Evolutionary conservation across 179 eudicot genomes (phyloP), one percentile per base, ranked within the genome.

Genomic region (Amaranthus tricolor): DNA sequence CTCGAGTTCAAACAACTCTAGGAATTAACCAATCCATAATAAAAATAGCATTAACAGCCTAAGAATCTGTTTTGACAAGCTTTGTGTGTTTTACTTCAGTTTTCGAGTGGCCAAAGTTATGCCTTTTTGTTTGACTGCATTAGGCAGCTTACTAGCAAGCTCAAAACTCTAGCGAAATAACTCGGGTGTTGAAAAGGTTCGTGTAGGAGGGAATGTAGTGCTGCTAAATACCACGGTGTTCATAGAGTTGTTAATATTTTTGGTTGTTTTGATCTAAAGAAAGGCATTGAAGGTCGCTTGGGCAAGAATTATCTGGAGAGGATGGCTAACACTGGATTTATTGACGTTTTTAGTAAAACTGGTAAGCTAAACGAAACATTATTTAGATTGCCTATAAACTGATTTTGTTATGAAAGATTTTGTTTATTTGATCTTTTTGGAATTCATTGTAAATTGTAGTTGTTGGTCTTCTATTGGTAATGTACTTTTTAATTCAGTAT

Each of bases 181-280:
- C 50, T 59, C 58, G 45, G 53, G 54, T 21, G 47, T 71, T 81
- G 71, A 74, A 73, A 70, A 62, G 76, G 73, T 56, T 79, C 69
- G 71, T 84, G 80, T 87, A 93, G 98, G 98, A 62, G 98, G 98
- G 65, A 86, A 93, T 84, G 98, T 84, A 76, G 97, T 83, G 80
- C 90, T 79, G 90, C 98, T 20, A 86, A 75, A 77, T 86, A 88
- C 79, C 79, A 78, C 6, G 89, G 88, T 82, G 87, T 93, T 53
- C 49, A 71, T 61, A 80, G 67, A 53, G 83, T 93, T 60, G 81
- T 93, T 55, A 93, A 93, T 73, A 87, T 91, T 53, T 83, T 93
- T 63, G 97, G 97, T 45, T 97, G 97, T 59, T 93, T 87, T 80
- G 83, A 89, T 85, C 79, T 93, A 62, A 70, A 71, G 67, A 87